Percentiles rank a stretch among this genome's conserved stretches.
Conservation (phyloP, 1,284 basidiomycete species). For the Ganoderma sp. region DNA sequence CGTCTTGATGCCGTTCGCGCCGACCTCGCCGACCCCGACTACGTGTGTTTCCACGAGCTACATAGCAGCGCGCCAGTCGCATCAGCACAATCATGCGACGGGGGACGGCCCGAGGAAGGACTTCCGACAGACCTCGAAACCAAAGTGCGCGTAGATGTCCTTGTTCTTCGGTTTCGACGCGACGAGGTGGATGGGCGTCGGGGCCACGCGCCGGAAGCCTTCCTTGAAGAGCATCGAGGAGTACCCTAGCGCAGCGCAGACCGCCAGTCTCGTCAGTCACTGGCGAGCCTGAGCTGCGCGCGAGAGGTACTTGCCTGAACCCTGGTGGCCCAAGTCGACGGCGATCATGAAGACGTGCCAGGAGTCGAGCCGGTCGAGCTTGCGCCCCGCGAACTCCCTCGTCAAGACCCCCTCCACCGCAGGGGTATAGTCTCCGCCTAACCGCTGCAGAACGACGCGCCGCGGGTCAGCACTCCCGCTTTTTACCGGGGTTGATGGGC, state of each 20-base stretch:
- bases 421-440: neutral
- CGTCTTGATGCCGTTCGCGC: neutral
- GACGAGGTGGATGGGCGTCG: neutral
- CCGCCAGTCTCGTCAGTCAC: neutral
- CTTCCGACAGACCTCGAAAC: neutral
- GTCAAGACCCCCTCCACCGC: neutral
- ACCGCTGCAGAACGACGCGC: neutral
- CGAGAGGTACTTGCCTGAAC: neutral
- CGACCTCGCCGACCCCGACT: neutral
- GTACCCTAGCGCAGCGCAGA: neutral
- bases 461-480: too few relatives aligned
- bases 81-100: neutral
- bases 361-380: neutral
- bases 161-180: neutral
- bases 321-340: neutral
- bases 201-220: neutral
- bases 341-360: constrained; percentile 3
- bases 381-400: neutral
- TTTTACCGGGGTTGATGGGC: too few relatives aligned
- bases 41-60: constrained; percentile 5
- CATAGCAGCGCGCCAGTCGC: neutral
- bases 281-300: neutral
- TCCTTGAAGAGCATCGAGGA: constrained; percentile 1
- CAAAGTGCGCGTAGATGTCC: constrained; percentile 7
- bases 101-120: neutral